phyloP scores from a whole-genome alignment of 768 basidiomycete species.

The Trichaptum fuscoviolaceum region DNA sequence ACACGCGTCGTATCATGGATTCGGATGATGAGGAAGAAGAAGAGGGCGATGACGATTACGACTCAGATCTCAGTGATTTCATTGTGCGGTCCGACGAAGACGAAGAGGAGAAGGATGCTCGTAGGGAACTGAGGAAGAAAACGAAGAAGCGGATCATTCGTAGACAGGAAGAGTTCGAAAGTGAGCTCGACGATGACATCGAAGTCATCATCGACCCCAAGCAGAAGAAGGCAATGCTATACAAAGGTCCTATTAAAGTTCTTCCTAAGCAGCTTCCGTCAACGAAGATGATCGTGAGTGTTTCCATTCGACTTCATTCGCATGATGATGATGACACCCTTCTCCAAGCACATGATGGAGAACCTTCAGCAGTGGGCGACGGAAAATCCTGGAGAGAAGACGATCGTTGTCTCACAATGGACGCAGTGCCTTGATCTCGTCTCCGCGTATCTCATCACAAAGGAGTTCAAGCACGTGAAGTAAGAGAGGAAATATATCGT shows the following conservation, averaged over 20 bases:
- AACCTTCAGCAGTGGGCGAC: slow-evolving; percentile 39
- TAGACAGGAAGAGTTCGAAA: slow-evolving; percentile 25
- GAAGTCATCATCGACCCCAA: slow-evolving; percentile 39
- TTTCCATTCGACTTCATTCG: background rate
- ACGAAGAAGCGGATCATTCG: slow-evolving; percentile 33
- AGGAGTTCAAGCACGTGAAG: slow-evolving; percentile 51
- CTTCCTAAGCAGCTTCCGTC: slow-evolving; percentile 60
- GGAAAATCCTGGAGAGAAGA: slow-evolving; percentile 56
- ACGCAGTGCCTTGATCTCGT: slow-evolving; percentile 58
- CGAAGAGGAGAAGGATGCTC: slow-evolving; percentile 46
- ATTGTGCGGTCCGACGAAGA: slow-evolving; percentile 50
- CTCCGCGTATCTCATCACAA: slow-evolving; percentile 53
- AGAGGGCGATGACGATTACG: slow-evolving; percentile 32
- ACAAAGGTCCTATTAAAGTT: slow-evolving; percentile 31
- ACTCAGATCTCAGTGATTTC: slow-evolving; percentile 45
- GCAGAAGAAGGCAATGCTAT: slow-evolving; percentile 38
- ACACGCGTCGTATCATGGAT: slow-evolving; percentile 21
- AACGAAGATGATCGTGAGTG: slow-evolving; percentile 66
- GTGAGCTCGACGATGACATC: slow-evolving; percentile 20
- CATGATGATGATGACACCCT: background rate
- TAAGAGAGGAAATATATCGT: slow-evolving; percentile 18
- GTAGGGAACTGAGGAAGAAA: slow-evolving; percentile 32
- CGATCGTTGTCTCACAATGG: slow-evolving; percentile 69
- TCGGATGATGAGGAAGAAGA: slow-evolving; percentile 26
- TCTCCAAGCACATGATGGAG: slow-evolving; percentile 53